These are phyloP conservation scores for Sporothrix inflata DNA, from an alignment of 2,329 filamentous ascomycete species.

Conservation along the genomic window DNA sequence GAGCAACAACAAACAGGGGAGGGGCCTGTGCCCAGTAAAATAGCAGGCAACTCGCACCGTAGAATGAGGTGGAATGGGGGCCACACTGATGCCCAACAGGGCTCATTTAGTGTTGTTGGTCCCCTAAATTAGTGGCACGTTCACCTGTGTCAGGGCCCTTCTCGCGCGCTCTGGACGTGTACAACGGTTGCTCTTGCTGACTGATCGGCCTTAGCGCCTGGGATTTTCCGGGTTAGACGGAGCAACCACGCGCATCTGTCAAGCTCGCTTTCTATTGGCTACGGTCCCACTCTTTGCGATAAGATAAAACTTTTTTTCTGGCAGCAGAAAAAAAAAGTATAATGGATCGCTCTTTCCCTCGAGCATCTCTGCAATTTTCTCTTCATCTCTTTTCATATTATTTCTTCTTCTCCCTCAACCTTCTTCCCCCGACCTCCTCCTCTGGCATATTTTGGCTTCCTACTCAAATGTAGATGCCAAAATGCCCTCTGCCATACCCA, in stretches of 20 bases:
- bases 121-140: not conserved
- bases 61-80: not conserved
- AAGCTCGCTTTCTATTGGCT: not conserved
- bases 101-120: not conserved
- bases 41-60: not conserved
- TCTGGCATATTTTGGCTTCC: constrained; percentile 9
- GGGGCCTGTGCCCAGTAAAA: not conserved
- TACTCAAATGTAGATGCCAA: constrained; percentile 23
- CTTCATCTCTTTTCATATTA: not conserved
- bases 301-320: constrained; percentile 34
- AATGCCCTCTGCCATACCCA: constrained; percentile 30
- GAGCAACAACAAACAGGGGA: constrained; percentile 29
- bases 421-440: not conserved
- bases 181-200: not conserved
- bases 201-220: constrained; percentile 16
- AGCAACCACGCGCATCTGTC: not conserved
- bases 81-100: not conserved
- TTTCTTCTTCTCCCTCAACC: not conserved
- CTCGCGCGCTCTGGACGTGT: not conserved
- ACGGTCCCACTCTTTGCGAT: constrained; percentile 23
- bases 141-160: not conserved
- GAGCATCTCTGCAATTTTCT: not conserved
- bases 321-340: constrained; percentile 25
- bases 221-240: constrained; percentile 22
- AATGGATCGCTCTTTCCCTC: not conserved